Percentiles rank a stretch among this genome's conserved stretches.
phyloP scores from a whole-genome alignment of 2,329 filamentous ascomycete genomes.

The Ascosphaera apis region DNA sequence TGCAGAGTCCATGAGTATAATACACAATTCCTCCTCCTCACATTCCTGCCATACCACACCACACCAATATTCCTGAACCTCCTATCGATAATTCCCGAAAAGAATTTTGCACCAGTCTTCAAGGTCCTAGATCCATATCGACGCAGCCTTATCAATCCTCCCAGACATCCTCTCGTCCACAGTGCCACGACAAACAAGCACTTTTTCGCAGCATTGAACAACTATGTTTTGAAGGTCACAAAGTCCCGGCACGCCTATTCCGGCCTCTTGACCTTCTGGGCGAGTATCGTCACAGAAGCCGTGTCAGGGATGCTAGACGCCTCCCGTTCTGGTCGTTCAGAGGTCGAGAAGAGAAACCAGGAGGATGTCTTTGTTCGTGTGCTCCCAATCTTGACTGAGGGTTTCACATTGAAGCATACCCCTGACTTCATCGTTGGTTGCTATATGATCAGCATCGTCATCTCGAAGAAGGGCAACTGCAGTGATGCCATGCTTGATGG shows the following conservation, averaged over 20 bases:
- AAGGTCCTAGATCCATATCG: slow-evolving; percentile 75
- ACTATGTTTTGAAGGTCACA: slow-evolving; percentile 54
- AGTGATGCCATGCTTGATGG: slow-evolving; percentile 60
- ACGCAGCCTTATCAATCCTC: slow-evolving; percentile 49
- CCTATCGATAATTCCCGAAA: slow-evolving; percentile 59
- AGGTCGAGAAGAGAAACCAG: slow-evolving; percentile 57
- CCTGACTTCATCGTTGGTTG: slow-evolving; percentile 65
- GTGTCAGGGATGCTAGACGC: slow-evolving; percentile 62
- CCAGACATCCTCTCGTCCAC: slow-evolving; percentile 61
- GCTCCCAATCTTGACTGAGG: slow-evolving; percentile 50
- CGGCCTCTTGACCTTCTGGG: slow-evolving; percentile 72
- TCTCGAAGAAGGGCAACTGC: slow-evolving; percentile 61
- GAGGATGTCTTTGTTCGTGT: slow-evolving; percentile 50
- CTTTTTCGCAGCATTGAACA: slow-evolving; percentile 55
- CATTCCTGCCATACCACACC: slow-evolving; percentile 82
- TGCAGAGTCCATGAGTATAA: slow-evolving; percentile 76
- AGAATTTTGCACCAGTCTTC: slow-evolving; percentile 45
- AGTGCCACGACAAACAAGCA: slow-evolving; percentile 55
- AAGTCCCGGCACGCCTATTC: slow-evolving; percentile 50
- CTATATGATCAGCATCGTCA: slow-evolving; percentile 73
- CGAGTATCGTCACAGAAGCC: slow-evolving; percentile 64
- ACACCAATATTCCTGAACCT: slow-evolving; percentile 67
- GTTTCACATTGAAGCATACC: slow-evolving; percentile 49
- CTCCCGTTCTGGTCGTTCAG: slow-evolving; percentile 49
- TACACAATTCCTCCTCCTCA: slow-evolving; percentile 50